A percentile compares a stretch with the other conserved stretches of the same genome.
Conservation (phyloP, 163 green algal genomes). For the Chloromonas sp. region DNA sequence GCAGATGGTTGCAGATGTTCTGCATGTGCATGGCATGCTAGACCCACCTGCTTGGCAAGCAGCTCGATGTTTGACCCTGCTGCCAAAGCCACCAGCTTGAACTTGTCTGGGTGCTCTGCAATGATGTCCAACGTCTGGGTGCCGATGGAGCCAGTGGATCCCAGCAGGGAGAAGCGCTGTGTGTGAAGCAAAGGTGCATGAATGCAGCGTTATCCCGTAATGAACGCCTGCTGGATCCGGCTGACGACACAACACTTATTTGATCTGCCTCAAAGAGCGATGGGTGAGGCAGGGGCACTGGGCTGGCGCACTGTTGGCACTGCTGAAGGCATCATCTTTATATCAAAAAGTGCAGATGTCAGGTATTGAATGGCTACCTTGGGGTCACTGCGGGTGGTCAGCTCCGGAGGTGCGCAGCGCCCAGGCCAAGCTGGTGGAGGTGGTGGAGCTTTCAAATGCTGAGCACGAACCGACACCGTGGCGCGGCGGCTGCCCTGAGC, state of each 20-base stretch:
- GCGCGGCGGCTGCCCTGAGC: not conserved
- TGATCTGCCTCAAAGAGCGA: not conserved
- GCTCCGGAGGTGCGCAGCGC: constrained; percentile 43
- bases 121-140: constrained; percentile 97
- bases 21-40: not conserved
- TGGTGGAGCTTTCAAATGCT: not conserved
- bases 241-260: not conserved
- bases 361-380: constrained; percentile 27
- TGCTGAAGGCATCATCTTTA: not conserved
- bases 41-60: constrained; percentile 74
- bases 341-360: not conserved
- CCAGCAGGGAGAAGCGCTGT: constrained; percentile 87
- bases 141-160: constrained; percentile 90
- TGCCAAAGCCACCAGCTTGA: constrained; percentile 81
- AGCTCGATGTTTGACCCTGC: constrained; percentile 85
- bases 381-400: constrained; percentile 26
- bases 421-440: constrained; percentile 37
- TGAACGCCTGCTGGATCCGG: not conserved
- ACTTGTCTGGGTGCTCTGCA: constrained; percentile 87
- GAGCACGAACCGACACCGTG: not conserved
- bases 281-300: not conserved
- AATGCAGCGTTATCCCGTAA: not conserved
- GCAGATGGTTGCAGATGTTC: too few species aligned
- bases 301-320: not conserved
- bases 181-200: not conserved